A percentile compares a stretch with the other conserved stretches of the same genome.
phyloP scores from a whole-genome alignment of 768 basidiomycete species.

The Suillus spraguei region DNA sequence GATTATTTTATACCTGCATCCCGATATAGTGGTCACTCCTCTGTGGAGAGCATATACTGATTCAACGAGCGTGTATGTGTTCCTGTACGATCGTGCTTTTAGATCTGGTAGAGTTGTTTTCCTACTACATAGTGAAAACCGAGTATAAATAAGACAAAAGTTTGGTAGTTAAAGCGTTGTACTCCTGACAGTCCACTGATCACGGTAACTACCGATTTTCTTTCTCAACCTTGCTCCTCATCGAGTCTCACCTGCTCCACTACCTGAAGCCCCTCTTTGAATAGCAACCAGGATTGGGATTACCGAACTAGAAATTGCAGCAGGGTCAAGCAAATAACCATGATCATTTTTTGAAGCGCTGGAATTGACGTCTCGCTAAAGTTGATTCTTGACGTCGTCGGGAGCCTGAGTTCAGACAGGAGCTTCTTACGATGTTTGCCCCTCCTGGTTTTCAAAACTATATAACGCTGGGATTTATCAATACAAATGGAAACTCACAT shows the following conservation, averaged over 20 bases:
- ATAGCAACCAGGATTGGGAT: constrained; percentile 6
- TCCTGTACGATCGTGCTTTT: neutral
- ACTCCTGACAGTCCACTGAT: constrained; percentile 10
- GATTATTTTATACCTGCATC: constrained; percentile 1
- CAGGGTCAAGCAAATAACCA: constrained; percentile 32
- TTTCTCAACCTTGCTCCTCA: constrained; percentile 4
- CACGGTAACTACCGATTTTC: constrained; percentile 15
- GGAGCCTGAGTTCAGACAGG: constrained; percentile 12
- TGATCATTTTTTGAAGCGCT: constrained; percentile 24
- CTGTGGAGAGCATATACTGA: neutral
- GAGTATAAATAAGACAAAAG: constrained; percentile 11
- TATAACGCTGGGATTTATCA: constrained; percentile 24
- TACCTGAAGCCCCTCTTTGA: constrained; percentile 6
- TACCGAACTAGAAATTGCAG: constrained; percentile 25
- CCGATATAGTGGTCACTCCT: constrained; percentile 10
- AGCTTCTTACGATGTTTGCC: constrained; percentile 21
- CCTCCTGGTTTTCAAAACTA: constrained; percentile 31
- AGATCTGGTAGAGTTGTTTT: constrained; percentile 4
- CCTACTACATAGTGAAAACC: too few species aligned
- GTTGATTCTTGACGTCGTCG: constrained; percentile 10
- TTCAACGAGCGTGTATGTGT: too few species aligned
- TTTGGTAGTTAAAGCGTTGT: constrained; percentile 10
- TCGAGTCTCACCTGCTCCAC: neutral
- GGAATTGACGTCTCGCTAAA: constrained; percentile 18
- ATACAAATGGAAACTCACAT: constrained; percentile 23